Base-by-base conservation (phyloP, 257 asterid species). In the Linderniella brevidens region DNA sequence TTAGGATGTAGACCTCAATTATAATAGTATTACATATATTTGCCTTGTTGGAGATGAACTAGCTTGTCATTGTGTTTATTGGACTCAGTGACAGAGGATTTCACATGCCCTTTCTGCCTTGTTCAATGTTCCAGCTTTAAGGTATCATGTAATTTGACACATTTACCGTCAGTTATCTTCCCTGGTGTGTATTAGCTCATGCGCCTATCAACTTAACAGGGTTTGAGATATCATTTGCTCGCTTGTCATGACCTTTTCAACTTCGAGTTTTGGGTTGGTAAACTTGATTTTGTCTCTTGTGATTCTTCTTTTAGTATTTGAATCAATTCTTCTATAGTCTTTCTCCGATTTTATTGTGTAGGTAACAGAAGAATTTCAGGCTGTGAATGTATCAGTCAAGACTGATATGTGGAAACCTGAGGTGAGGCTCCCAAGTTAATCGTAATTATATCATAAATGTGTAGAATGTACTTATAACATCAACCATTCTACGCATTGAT, bases 91-190 rank as follows among this genome's bases (percentile, higher is more conserved):
- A 90, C 96, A 9, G 99, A 90, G 67, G 96, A 90, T 71, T 90
- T 90, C 60, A 46, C 99, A 10, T 90, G 99, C 82, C 86, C 99
- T 63, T 82, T 90, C 73, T 90, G 99, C 73, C 82, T 90, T 88
- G 92, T 79, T 53, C 81, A 74, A 70, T 85, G 99, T 65, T 92
- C 82, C 55, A 82, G 93, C 78, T 86, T 69, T 59, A 82, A 90
- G 99, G 99, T 86, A 74, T 46, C 47, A 16, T 41, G 43, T 50
- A 49, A 45, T 60, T 58, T 62, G 53, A 47, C 52, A 45, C 17
- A 46, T 44, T 43, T 64, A 45, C 32, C 3, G 32, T 25, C 32
- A 25, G 32, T 25, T 25, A 25, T 25, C 32, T 25, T 2, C 32
- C 32, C 32, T 3, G 32, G 3, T 25, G 32, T 25, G 6, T 25